Percentiles rank a stretch among this genome's conserved stretches.
Evolutionary conservation across 805 yeast species (phyloP).

Genomic region (Starmerella riodocensis): DNA sequence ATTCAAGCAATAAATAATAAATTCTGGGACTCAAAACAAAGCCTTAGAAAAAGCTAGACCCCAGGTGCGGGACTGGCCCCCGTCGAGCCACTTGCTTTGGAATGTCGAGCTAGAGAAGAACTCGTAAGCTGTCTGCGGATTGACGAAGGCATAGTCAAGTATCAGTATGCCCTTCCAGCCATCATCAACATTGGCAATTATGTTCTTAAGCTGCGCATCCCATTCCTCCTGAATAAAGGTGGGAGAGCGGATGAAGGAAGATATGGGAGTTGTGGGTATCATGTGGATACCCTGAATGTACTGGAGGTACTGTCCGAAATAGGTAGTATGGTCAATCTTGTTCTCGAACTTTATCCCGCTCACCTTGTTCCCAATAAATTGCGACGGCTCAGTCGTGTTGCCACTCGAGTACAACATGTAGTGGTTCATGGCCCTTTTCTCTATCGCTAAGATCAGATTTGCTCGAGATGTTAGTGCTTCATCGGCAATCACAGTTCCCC

Average conservation of each 20-base stretch:
- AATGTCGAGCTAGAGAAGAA: slow-evolving; percentile 47
- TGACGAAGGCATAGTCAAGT: slow-evolving; percentile 56
- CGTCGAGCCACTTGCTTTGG: slow-evolving; percentile 44
- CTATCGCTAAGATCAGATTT: slow-evolving; percentile 44
- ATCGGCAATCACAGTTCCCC: slow-evolving; percentile 52
- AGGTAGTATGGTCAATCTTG: slow-evolving; percentile 59
- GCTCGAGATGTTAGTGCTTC: slow-evolving; percentile 40
- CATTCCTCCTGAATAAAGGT: slow-evolving; percentile 44
- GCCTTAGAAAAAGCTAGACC: slow-evolving; percentile 52
- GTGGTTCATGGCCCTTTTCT: slow-evolving; percentile 40
- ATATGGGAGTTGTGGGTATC: slow-evolving; percentile 56
- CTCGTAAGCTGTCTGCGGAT: slow-evolving; percentile 46
- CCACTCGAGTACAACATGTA: slow-evolving; percentile 41
- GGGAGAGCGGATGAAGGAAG: slow-evolving; percentile 42
- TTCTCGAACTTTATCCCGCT: slow-evolving; percentile 61
- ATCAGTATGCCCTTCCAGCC: slow-evolving; percentile 60
- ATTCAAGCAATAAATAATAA: background rate
- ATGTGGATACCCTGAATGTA: slow-evolving; percentile 70
- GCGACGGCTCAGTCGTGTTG: slow-evolving; percentile 39
- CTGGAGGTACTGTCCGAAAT: slow-evolving; percentile 47
- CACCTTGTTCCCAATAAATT: slow-evolving; percentile 45
- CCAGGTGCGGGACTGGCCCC: slow-evolving; percentile 78
- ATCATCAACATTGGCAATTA: slow-evolving; percentile 34
- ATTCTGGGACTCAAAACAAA: background rate
- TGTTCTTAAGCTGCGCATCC: slow-evolving; percentile 35